Conservation (phyloP, 139 green algal species). For the Ostreobium quekettii region DNA sequence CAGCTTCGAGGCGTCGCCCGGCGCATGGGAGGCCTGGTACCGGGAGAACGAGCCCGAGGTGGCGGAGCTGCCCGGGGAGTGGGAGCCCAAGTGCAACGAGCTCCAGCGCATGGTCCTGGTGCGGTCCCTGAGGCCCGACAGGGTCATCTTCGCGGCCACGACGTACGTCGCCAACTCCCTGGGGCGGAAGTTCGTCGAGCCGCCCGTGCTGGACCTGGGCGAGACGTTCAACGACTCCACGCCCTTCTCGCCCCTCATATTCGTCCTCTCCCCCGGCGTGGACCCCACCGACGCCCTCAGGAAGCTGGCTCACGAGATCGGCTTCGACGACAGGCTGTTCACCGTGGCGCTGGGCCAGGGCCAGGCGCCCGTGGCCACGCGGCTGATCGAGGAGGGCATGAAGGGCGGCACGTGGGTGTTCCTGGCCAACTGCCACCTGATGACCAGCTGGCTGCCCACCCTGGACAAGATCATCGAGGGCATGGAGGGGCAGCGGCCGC, state of each 20-base stretch:
- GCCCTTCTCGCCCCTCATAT: slow-evolving; percentile 70
- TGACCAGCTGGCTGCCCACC: slow-evolving; percentile 74
- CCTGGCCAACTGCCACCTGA: slow-evolving; percentile 85
- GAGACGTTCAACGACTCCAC: slow-evolving; percentile 61
- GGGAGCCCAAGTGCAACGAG: slow-evolving; percentile 36
- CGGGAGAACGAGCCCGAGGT: slow-evolving; percentile 36
- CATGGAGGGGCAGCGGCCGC: slow-evolving; percentile 40
- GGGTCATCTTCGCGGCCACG: slow-evolving; percentile 66
- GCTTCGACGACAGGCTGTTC: slow-evolving; percentile 80
- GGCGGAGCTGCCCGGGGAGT: slow-evolving; percentile 44
- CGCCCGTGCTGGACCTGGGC: slow-evolving; percentile 68
- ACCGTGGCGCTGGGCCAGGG: slow-evolving; percentile 88
- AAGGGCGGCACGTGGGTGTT: slow-evolving; percentile 76
- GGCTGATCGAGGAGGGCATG: slow-evolving; percentile 61
- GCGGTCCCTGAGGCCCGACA: slow-evolving; percentile 72
- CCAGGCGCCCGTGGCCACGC: slow-evolving; percentile 6
- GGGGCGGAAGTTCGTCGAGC: slow-evolving; percentile 58
- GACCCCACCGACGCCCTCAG: slow-evolving; percentile 79
- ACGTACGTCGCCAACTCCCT: slow-evolving; percentile 58
- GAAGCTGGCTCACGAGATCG: slow-evolving; percentile 76
- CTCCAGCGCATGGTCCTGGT: slow-evolving; percentile 78
- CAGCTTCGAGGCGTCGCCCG: slow-evolving; percentile 34
- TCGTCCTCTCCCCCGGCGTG: slow-evolving; percentile 79
- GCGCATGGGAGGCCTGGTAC: slow-evolving; percentile 60
- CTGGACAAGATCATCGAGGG: slow-evolving; percentile 77